Percentiles rank a stretch among this genome's conserved stretches.
phyloP scores from a whole-genome alignment of 1,284 basidiomycete species.

The Cryptococcus sp. region DNA sequence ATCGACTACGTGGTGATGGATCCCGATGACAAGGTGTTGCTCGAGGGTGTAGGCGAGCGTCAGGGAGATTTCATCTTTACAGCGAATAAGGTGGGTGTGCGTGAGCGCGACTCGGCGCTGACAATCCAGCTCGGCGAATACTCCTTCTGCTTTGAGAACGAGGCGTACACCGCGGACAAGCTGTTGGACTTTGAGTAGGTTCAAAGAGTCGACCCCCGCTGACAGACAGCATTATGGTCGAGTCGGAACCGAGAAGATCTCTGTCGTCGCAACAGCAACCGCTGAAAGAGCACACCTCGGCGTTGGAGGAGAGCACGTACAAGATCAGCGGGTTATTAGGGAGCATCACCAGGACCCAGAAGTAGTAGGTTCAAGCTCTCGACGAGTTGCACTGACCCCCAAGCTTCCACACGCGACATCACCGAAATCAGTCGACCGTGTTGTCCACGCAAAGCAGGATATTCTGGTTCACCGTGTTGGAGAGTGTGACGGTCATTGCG shows the following conservation, averaged over 20 bases:
- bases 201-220: neutral
- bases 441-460: constrained; percentile 57
- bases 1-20: constrained; percentile 93
- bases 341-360: constrained; percentile 86
- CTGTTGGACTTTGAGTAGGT: constrained; percentile 83
- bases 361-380: constrained; percentile 65
- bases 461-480: constrained; percentile 85
- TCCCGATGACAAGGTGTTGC: constrained; percentile 79
- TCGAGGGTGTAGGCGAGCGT: constrained; percentile 82
- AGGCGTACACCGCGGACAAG: constrained; percentile 87
- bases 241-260: constrained; percentile 84
- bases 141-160: constrained; percentile 97
- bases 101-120: neutral
- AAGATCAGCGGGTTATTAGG: constrained; percentile 79
- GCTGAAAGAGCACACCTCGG: constrained; percentile 83
- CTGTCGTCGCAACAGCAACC: constrained; percentile 68
- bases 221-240: constrained; percentile 75
- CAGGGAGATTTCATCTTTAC: constrained; percentile 98
- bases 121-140: constrained; percentile 74
- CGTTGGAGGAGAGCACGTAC: constrained; percentile 90
- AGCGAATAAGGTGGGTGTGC: constrained; percentile 65
- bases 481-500: constrained; percentile 70
- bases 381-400: neutral
- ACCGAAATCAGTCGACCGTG: constrained; percentile 44
- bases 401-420: constrained; percentile 50